A percentile compares a stretch with the other conserved stretches of the same genome.
Evolutionary conservation across 371 early-diverging fungal species (phyloP).

Genomic region (Funneliformis caledonium): DNA sequence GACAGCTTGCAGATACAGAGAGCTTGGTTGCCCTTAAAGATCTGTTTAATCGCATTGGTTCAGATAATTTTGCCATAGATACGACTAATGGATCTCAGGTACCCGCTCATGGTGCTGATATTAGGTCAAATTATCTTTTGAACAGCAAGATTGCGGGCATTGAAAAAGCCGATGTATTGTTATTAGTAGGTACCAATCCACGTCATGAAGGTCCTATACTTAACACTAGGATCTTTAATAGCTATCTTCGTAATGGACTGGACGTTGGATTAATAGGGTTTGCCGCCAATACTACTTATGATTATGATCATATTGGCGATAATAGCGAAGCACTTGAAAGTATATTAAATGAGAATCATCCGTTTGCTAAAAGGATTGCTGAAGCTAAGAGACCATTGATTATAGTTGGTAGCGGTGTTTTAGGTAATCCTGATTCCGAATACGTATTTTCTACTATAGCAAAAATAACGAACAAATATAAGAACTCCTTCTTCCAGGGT

Average conservation of each 20-base stretch:
- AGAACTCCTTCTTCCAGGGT: conserved; percentile 71
- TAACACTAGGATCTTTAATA: conserved; percentile 94
- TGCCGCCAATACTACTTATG: conserved; percentile 84
- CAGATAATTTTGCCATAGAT: conserved; percentile 86
- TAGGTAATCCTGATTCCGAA: conserved; percentile 75
- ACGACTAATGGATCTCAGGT: conserved; percentile 58
- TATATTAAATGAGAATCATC: conserved; percentile 71
- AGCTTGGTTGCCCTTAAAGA: conserved; percentile 83
- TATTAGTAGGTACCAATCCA: conserved; percentile 95
- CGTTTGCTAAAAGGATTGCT: conserved; percentile 77
- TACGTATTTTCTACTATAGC: conserved; percentile 72
- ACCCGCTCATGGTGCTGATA: conserved; percentile 73
- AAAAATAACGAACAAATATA: conserved; percentile 69
- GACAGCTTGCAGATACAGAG: conserved; percentile 91
- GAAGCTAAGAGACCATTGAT: conserved; percentile 92
- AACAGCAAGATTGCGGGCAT: conserved; percentile 86
- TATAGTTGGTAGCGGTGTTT: conserved; percentile 83
- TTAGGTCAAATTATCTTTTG: conserved; percentile 89
- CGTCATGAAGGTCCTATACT: conserved; percentile 96
- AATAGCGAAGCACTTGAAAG: conserved; percentile 72
- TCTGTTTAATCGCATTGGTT: conserved; percentile 84
- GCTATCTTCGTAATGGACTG: conserved; percentile 81
- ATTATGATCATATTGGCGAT: conserved; percentile 84
- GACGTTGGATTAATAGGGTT: conserved; percentile 86
- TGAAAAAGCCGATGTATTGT: conserved; percentile 91